phyloP scores from a whole-genome alignment of 805 yeast genomes.

The Kazachstania africana region DNA sequence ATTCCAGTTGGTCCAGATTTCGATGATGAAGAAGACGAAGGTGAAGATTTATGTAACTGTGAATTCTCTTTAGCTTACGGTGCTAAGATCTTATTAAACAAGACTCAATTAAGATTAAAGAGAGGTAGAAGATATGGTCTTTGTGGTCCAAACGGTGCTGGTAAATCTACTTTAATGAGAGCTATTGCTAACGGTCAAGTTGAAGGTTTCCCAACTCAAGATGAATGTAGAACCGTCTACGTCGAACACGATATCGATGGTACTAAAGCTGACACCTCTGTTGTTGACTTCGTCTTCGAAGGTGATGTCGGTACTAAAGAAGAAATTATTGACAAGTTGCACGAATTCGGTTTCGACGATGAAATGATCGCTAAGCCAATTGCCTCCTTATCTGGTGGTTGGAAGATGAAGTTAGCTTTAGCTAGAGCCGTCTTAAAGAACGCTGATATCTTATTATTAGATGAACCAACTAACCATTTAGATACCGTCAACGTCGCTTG shows the following conservation, averaged over 20 bases:
- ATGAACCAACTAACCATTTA: slow-evolving; percentile 99
- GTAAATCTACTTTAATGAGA: slow-evolving; percentile 97
- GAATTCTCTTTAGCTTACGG: slow-evolving; percentile 99
- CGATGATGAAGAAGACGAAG: slow-evolving; percentile 96
- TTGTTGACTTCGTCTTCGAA: slow-evolving; percentile 72
- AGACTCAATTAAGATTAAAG: slow-evolving; percentile 97
- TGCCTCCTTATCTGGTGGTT: slow-evolving; percentile 97
- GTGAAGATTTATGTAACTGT: slow-evolving; percentile 99
- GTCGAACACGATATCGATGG: slow-evolving; percentile 99
- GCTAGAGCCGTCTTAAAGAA: slow-evolving; percentile 98
- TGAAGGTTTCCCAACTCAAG: slow-evolving; percentile 99
- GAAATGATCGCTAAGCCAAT: slow-evolving; percentile 92
- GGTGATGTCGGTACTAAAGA: slow-evolving; percentile 72
- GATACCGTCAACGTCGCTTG: slow-evolving; percentile 99
- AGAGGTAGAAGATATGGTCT: slow-evolving; percentile 99
- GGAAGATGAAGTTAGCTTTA: slow-evolving; percentile 99
- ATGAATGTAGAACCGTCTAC: slow-evolving; percentile 97
- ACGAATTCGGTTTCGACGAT: slow-evolving; percentile 86
- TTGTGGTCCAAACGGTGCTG: slow-evolving; percentile 99
- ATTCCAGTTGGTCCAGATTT: slow-evolving; percentile 92
- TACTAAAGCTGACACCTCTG: slow-evolving; percentile 92
- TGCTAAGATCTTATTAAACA: slow-evolving; percentile 99
- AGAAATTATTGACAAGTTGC: slow-evolving; percentile 60
- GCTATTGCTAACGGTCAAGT: slow-evolving; percentile 97
- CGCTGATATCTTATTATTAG: slow-evolving; percentile 94